Percentiles rank a stretch among this genome's conserved stretches.
Conservation (phyloP, 768 basidiomycete species). For the Cubamyces sp. region DNA sequence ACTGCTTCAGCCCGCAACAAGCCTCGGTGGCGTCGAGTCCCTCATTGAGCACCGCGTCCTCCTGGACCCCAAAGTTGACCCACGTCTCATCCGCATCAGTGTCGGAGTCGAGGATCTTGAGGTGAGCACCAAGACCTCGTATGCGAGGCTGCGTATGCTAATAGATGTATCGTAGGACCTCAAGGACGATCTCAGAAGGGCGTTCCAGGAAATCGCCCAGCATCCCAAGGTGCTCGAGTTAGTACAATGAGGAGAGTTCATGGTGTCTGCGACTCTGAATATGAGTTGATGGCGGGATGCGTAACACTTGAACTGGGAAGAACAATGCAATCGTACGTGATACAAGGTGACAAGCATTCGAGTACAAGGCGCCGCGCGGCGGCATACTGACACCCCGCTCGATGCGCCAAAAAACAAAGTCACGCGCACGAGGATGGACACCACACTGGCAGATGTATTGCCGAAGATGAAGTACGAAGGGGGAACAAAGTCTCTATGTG, state of each 20-base stretch:
- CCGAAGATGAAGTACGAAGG: background rate
- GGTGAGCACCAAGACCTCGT: conserved; percentile 39
- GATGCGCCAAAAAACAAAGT: background rate
- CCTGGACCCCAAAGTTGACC: conserved; percentile 66
- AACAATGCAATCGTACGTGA: no score
- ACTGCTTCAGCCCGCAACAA: conserved; percentile 69
- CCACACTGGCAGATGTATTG: background rate
- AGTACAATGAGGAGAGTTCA: no score
- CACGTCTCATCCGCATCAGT: conserved; percentile 72
- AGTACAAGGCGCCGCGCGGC: no score
- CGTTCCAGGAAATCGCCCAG: conserved; percentile 46
- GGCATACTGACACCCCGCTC: background rate
- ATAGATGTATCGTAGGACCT: conserved; percentile 54
- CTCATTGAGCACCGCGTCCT: conserved; percentile 73
- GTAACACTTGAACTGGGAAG: no score
- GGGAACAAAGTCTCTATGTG: background rate
- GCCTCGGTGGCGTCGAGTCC: conserved; percentile 88
- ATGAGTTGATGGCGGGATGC: no score
- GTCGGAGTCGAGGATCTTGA: conserved; percentile 84
- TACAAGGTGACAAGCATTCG: no score
- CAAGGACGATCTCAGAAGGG: conserved; percentile 67
- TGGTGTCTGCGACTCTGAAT: no score
- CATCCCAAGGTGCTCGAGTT: conserved; percentile 12
- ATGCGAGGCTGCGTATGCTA: background rate
- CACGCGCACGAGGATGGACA: background rate